Conservation (phyloP, 768 basidiomycete species). For the Gautieria morchelliformis region DNA sequence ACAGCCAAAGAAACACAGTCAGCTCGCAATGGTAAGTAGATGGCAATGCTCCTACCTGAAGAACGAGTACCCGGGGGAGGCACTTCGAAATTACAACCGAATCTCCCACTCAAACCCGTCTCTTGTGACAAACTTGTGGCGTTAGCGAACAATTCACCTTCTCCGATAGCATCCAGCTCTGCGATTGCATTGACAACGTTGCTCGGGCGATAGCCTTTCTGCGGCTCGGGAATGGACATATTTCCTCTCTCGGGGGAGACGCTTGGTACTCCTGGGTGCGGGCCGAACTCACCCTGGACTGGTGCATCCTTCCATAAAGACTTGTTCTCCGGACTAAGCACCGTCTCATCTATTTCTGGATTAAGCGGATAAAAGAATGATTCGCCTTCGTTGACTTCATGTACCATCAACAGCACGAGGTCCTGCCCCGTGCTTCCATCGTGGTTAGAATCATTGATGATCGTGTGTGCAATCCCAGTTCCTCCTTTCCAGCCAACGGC, state of each 20-base stretch:
- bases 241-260: slow-evolving; percentile 1
- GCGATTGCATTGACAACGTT: slow-evolving; percentile 10
- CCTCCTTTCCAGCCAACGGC: slow-evolving; percentile 15
- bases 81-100: slow-evolving; percentile 14
- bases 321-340: neutral
- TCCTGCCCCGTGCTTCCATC: slow-evolving; percentile 10
- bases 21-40: neutral
- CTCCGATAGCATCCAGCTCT: slow-evolving; percentile 9
- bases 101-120: slow-evolving; percentile 9
- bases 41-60: slow-evolving; percentile 8
- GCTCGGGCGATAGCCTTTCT: slow-evolving; percentile 9
- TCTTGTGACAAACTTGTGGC: slow-evolving; percentile 14
- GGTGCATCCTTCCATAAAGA: slow-evolving; percentile 11
- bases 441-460: slow-evolving; percentile 15
- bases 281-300: slow-evolving; percentile 11
- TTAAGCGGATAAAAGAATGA: slow-evolving; percentile 8
- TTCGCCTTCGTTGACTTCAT: slow-evolving; percentile 8
- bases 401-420: slow-evolving; percentile 9
- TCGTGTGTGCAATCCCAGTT: slow-evolving; percentile 13
- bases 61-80: slow-evolving; percentile 13
- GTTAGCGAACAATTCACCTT: slow-evolving; percentile 12
- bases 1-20: neutral
- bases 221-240: slow-evolving; percentile 4
- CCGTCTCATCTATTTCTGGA: slow-evolving; percentile 1
- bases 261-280: slow-evolving; percentile 11